Conservation (phyloP, 116 monocot species). For the Phalaenopsis hybrid region DNA sequence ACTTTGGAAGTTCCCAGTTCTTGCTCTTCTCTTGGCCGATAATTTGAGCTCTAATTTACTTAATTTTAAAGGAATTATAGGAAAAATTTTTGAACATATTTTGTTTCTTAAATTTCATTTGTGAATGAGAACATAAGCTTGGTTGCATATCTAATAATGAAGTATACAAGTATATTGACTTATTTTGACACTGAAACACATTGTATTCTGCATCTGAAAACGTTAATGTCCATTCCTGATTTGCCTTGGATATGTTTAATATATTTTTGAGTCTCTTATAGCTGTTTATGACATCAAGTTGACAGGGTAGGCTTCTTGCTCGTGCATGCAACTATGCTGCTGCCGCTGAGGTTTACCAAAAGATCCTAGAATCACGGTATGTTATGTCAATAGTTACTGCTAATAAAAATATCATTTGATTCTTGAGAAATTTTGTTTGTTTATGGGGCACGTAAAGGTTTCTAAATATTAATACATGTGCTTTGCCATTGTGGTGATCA, state of each 20-base stretch:
- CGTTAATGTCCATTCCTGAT: background rate
- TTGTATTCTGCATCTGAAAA: background rate
- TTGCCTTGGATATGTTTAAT: background rate
- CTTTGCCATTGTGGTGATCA: background rate
- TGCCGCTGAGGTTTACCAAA: constrained; percentile 70
- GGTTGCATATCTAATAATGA: background rate
- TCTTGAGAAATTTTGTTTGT: background rate
- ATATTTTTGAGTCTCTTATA: constrained; percentile 17
- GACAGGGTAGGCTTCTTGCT: constrained; percentile 98
- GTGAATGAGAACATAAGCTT: background rate
- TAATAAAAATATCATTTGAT: background rate
- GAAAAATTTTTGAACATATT: background rate
- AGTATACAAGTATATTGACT: background rate
- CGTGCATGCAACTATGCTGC: constrained; percentile 68
- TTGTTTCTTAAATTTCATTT: background rate
- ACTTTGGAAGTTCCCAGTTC: background rate
- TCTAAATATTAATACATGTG: background rate
- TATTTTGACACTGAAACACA: background rate
- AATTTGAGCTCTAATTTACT: background rate
- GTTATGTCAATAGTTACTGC: background rate
- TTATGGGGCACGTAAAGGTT: background rate
- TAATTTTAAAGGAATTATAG: background rate
- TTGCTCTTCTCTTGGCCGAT: background rate
- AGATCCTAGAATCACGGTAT: constrained; percentile 69
- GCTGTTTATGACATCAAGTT: constrained; percentile 70